Base-by-base conservation (phyloP, 345 rosid species). In the Eucalyptus tenuipes region DNA sequence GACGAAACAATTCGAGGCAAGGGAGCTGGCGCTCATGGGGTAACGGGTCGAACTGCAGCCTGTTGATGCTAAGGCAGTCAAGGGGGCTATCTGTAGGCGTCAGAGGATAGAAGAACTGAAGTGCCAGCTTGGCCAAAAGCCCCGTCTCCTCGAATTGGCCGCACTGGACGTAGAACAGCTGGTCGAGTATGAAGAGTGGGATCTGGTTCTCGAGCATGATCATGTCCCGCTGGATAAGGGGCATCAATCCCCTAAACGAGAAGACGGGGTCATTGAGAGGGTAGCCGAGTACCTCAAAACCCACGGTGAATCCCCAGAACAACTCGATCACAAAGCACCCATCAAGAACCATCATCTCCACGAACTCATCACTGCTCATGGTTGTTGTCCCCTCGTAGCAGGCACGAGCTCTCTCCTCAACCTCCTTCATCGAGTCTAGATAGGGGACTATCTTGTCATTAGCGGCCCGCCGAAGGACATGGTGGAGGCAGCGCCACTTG, bases 211-310 rank as follows among this genome's bases (percentile, higher is more conserved):
- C 98, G 16, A 97, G 86, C 98, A 97, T 96, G 88, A 95, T 93
- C 98, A 96, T 97, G 89, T 97, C 99, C 85, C 95, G 89, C 88
- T 94, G 97, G 88, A 96, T 97, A 4, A 95, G 97, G 91, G 94
- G 98, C 97, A 95, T 96, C 12, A 95, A 94, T 16, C 96, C 98
- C 40, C 97, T 94, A 95, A 95, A 94, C 1, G 97, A 94, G 20
- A 96, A 97, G 52, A 95, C 91, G 7, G 99, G 99, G 91, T 96
- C 99, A 44, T 95, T 95, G 86, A 94, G 92, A 12, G 94, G 91
- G 88, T 97, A 97, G 37, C 96, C 98, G 49, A 95, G 95, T 71
- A 89, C 88, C 3, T 87, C 87, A 88, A 96, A 95, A 87, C 98
- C 98, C 59, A 91, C 95, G 13, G 93, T 95, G 55, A 91, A 96